These are phyloP conservation scores for Lomentospora prolificans DNA, from an alignment of 2,329 filamentous ascomycete genomes.

Conservation along the genomic window DNA sequence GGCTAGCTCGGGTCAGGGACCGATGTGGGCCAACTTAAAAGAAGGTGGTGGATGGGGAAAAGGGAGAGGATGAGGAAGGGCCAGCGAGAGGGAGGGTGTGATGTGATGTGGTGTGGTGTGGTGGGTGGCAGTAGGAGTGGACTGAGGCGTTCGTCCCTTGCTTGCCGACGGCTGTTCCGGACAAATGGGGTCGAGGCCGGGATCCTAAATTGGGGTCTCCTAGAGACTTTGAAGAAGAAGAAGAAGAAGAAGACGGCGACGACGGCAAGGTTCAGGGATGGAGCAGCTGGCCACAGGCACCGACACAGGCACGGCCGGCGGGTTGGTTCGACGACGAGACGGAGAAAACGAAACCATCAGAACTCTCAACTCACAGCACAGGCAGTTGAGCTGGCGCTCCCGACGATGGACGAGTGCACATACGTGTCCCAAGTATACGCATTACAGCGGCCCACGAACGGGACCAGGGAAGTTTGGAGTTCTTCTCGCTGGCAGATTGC, in stretches of 20 bases:
- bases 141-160: background rate
- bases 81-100: background rate
- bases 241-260: no score
- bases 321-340: no score
- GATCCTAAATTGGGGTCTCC: background rate
- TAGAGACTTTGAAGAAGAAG: background rate
- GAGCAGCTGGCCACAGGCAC: no score
- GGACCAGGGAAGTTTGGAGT: background rate
- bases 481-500: background rate
- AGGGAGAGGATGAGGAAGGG: background rate
- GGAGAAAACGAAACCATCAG: no score
- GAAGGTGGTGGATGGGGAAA: background rate
- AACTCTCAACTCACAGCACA: background rate
- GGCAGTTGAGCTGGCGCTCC: no score
- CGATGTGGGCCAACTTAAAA: background rate
- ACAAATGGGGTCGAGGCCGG: conserved; percentile 2
- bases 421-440: background rate
- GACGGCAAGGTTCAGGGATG: no score
- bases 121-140: background rate
- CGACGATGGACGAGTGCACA: background rate
- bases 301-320: no score
- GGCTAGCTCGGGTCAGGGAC: background rate
- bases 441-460: background rate
- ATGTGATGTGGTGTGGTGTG: no score
- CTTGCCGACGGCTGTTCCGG: conserved; percentile 7